phyloP scores from a whole-genome alignment of 2,329 filamentous ascomycete species.

The Ceratocystis albifundus region DNA sequence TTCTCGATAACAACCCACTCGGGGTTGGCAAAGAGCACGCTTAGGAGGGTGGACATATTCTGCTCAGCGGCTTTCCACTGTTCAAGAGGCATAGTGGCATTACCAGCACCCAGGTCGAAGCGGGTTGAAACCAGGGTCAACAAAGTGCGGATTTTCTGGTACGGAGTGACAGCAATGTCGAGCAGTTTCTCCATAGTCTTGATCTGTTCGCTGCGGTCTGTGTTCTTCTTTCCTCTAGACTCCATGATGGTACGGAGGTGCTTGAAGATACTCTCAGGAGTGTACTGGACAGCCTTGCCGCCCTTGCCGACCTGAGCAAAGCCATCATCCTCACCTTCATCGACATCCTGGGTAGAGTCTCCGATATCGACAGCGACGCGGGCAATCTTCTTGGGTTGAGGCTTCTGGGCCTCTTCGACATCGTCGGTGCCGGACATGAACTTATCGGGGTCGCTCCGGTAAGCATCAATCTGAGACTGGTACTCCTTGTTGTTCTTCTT shows the following conservation, averaged over 20 bases:
- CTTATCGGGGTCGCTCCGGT: conserved; percentile 69
- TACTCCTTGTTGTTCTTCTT: conserved; percentile 98
- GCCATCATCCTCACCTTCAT: conserved; percentile 62
- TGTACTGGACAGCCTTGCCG: conserved; percentile 81
- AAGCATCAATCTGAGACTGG: conserved; percentile 74
- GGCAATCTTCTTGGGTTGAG: conserved; percentile 36
- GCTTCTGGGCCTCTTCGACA: conserved; percentile 36
- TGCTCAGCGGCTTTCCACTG: conserved; percentile 93
- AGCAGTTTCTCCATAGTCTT: conserved; percentile 91
- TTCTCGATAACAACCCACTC: conserved; percentile 80
- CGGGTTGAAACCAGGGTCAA: conserved; percentile 84
- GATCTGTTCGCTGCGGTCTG: conserved; percentile 88
- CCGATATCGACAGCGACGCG: conserved; percentile 37
- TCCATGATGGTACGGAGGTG: conserved; percentile 87
- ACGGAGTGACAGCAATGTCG: conserved; percentile 80
- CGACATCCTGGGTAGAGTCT: conserved; percentile 34
- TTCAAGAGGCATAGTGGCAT: conserved; percentile 79
- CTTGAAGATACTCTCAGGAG: conserved; percentile 96
- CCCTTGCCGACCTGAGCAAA: conserved; percentile 83
- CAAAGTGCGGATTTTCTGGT: conserved; percentile 87
- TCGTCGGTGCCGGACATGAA: conserved; percentile 82
- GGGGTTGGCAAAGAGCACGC: conserved; percentile 64
- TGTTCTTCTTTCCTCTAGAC: conserved; percentile 97
- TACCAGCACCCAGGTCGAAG: conserved; percentile 74
- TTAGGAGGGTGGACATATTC: conserved; percentile 67